Conservation (phyloP, 2,329 filamentous ascomycete species). For the Cercospora brassicicola region DNA sequence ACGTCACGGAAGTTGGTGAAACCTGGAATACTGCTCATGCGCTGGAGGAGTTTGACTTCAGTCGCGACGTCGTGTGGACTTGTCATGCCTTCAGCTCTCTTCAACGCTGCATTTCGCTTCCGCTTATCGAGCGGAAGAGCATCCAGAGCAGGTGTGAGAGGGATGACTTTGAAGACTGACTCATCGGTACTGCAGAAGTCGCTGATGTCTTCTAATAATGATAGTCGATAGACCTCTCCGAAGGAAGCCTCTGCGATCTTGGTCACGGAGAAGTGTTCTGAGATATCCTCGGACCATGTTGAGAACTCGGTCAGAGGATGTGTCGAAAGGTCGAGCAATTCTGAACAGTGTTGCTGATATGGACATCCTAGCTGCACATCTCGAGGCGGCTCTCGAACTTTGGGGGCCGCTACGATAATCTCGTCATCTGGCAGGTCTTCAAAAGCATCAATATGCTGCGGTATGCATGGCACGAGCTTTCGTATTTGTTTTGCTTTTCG, state of each 20-base stretch:
- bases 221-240: conserved; percentile 64
- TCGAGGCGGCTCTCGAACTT: no score
- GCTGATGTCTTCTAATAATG: conserved; percentile 35
- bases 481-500: conserved; percentile 2
- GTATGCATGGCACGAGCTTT: conserved; percentile 3
- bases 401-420: not conserved
- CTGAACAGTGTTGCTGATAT: conserved; percentile 33
- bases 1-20: conserved; percentile 63
- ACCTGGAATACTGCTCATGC: conserved; percentile 60
- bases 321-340: conserved; percentile 34
- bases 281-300: conserved; percentile 46
- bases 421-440: not conserved
- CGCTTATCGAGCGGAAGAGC: conserved; percentile 51
- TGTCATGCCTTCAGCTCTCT: conserved; percentile 48
- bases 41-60: conserved; percentile 56
- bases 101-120: conserved; percentile 48
- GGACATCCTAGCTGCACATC: conserved; percentile 5
- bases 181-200: conserved; percentile 41
- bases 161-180: conserved; percentile 52
- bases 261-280: conserved; percentile 50
- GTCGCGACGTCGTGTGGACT: conserved; percentile 47
- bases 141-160: conserved; percentile 41
- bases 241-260: conserved; percentile 68
- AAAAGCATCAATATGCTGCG: not conserved
- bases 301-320: conserved; percentile 42